Percentiles rank a stretch among this genome's conserved stretches.
phyloP scores from a whole-genome alignment of 192 early-diverging fungal species.

The Glomus cerebriforme region DNA sequence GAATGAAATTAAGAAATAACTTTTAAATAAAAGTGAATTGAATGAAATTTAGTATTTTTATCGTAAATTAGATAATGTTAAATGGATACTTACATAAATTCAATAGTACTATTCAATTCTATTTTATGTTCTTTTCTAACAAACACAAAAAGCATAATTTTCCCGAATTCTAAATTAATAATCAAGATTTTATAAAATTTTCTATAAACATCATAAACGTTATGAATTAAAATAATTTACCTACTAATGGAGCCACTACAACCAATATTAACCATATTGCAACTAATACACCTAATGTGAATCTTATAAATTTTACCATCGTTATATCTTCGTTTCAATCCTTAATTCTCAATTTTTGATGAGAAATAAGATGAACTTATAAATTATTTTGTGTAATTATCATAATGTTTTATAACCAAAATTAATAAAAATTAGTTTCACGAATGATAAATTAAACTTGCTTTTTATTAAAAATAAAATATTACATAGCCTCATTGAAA shows the following conservation, averaged over 20 bases:
- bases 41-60: neutral
- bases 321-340: neutral
- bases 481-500: too few relatives aligned
- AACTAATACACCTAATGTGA: neutral
- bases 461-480: too few relatives aligned
- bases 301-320: neutral
- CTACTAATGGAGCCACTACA: neutral
- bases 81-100: neutral
- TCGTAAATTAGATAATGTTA: too few relatives aligned
- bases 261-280: neutral
- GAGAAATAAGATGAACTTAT: too few relatives aligned
- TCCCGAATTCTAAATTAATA: neutral
- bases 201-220: too few relatives aligned
- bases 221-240: neutral
- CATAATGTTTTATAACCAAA: too few relatives aligned
- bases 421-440: too few relatives aligned
- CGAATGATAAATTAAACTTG: too few relatives aligned
- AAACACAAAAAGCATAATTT: neutral
- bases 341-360: neutral
- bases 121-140: neutral
- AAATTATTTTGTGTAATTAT: too few relatives aligned
- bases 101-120: neutral
- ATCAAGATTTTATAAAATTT: neutral
- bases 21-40: neutral
- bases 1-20: neutral